A percentile compares a stretch with the other conserved stretches of the same genome.
Evolutionary conservation across 164 flowering plant species (phyloP).

Genomic region (Pachysandra terminalis): DNA sequence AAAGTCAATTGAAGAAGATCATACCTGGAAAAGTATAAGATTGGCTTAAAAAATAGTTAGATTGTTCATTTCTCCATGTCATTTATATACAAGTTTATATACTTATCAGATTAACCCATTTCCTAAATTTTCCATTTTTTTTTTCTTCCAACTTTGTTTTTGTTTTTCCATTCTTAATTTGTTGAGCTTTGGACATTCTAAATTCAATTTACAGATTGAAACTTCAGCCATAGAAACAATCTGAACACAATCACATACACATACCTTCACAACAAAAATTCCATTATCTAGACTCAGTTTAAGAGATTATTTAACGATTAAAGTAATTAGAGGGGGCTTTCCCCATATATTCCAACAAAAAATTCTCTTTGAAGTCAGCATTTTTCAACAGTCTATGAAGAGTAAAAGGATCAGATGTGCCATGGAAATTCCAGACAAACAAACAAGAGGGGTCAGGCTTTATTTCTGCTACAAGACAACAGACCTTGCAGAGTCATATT

Average conservation of each 20-base stretch:
- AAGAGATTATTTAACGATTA: background rate
- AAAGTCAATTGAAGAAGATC: too few relatives aligned
- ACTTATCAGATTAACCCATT: too few relatives aligned
- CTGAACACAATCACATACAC: background rate
- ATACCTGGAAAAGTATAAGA: too few relatives aligned
- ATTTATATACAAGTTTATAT: too few relatives aligned
- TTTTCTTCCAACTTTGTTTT: too few relatives aligned
- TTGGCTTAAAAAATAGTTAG: too few relatives aligned
- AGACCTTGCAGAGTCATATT: background rate
- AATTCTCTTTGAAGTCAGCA: background rate
- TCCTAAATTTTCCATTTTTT: too few relatives aligned
- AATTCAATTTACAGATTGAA: too few relatives aligned
- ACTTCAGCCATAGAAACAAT: too few relatives aligned
- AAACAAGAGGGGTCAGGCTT: slow-evolving; percentile 6
- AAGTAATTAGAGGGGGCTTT: background rate
- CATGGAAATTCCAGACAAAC: slow-evolving; percentile 12
- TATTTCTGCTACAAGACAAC: background rate
- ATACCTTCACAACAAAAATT: background rate
- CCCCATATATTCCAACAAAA: too few relatives aligned
- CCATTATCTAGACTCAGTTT: background rate
- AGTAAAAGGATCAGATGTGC: slow-evolving; percentile 2
- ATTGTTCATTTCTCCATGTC: background rate
- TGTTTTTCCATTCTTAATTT: too few relatives aligned
- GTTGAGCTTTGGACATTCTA: too few relatives aligned
- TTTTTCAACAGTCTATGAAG: background rate